Conservation (phyloP, 768 basidiomycete species). For the Clavulina sp. region DNA sequence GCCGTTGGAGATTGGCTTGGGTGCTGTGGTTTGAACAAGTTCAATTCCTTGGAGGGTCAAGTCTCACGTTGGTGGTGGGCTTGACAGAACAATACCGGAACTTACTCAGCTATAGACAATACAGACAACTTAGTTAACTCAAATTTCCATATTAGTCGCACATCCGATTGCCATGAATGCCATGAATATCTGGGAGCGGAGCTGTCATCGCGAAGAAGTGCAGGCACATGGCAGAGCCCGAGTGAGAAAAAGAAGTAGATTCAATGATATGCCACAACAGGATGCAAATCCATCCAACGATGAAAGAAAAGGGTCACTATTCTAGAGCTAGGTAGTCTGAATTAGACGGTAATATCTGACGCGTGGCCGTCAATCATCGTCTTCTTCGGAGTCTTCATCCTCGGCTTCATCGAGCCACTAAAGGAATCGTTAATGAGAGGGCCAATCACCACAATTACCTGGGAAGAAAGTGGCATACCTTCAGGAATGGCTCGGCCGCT, state of each 20-base stretch:
- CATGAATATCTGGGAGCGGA: no score
- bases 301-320: background rate
- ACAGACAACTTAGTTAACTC: no score
- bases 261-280: background rate
- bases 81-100: no score
- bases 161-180: no score
- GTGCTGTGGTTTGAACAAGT: no score
- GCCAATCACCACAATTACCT: background rate
- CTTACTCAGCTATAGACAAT: no score
- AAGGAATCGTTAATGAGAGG: background rate
- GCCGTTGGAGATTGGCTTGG: no score
- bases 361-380: no score
- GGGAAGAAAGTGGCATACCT: slow-evolving; percentile 30
- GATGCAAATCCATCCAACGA: background rate
- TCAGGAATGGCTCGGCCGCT: slow-evolving; percentile 88
- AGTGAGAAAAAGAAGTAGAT: no score
- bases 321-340: background rate
- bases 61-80: no score
- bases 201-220: background rate
- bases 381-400: slow-evolving; percentile 25
- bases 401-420: slow-evolving; percentile 83
- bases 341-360: background rate
- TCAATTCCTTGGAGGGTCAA: no score
- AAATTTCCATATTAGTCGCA: no score
- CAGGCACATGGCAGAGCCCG: background rate